Percentiles rank a stretch among this genome's conserved stretches.
phyloP scores from a whole-genome alignment of 2,329 filamentous ascomycete species.

The Paraphaeosphaeria sporulosa region DNA sequence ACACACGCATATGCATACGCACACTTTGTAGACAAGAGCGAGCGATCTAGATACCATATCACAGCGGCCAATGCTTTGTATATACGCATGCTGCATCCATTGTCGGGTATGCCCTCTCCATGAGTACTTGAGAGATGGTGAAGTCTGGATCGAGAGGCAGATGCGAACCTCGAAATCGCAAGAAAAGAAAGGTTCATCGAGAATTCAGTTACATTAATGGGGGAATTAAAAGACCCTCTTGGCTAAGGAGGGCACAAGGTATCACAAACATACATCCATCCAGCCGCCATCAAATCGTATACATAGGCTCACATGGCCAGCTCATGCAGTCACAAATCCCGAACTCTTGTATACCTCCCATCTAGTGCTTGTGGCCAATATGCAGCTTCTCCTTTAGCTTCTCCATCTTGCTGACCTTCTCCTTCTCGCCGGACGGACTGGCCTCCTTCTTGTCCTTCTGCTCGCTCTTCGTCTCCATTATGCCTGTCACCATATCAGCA shows the following conservation, averaged over 20 bases:
- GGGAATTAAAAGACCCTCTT: not conserved
- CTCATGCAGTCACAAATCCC: not conserved
- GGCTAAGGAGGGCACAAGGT: not conserved
- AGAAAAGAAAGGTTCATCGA: not conserved
- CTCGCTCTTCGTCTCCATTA: conserved; percentile 57
- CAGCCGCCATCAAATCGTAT: conserved; percentile 10
- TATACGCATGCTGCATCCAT: not conserved
- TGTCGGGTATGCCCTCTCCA: too few species aligned
- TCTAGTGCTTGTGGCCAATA: conserved; percentile 46
- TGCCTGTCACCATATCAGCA: conserved; percentile 54
- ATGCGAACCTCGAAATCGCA: too few species aligned
- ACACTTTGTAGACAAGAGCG: not conserved
- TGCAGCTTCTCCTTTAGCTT: conserved; percentile 77
- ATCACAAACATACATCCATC: conserved; percentile 1
- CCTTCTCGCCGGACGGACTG: conserved; percentile 19
- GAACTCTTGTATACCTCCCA: not conserved
- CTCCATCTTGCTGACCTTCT: conserved; percentile 64
- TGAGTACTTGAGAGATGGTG: too few species aligned
- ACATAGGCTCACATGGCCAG: not conserved
- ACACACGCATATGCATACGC: not conserved
- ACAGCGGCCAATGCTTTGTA: not conserved
- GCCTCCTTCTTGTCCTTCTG: not conserved
- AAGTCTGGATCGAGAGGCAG: too few species aligned
- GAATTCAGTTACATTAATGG: not conserved
- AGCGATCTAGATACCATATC: conserved; percentile 4